Conservation (phyloP, 345 rosid species). For the Ceriops zippeliana region DNA sequence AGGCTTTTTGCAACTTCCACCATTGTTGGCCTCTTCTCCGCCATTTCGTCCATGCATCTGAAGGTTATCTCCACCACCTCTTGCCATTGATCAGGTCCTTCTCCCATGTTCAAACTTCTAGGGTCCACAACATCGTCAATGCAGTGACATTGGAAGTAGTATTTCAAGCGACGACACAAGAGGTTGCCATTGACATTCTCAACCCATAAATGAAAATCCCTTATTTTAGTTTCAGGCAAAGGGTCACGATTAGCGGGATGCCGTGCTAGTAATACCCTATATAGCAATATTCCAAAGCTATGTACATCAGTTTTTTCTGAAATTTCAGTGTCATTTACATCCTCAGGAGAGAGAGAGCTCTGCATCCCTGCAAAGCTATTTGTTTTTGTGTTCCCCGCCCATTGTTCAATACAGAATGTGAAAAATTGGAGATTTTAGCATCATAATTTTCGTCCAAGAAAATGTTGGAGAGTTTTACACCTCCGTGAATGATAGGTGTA, state of each 20-base stretch:
- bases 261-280: background rate
- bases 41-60: background rate
- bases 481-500: constrained; percentile 7
- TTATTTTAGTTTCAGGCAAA: background rate
- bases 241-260: background rate
- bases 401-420: background rate
- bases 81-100: background rate
- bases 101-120: background rate
- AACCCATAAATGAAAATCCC: background rate
- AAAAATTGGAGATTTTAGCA: constrained; percentile 11
- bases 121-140: background rate
- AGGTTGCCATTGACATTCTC: too few relatives aligned
- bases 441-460: constrained; percentile 6
- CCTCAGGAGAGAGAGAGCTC: constrained; percentile 1
- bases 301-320: constrained; percentile 15
- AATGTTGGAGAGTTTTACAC: constrained; percentile 4
- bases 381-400: background rate
- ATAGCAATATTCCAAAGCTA: constrained; percentile 1
- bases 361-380: background rate
- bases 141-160: too few relatives aligned
- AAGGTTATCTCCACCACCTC: background rate
- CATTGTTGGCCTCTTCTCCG: background rate
- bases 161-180: too few relatives aligned
- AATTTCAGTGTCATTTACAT: background rate
- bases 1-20: background rate